Base-by-base conservation (phyloP, 2,329 filamentous ascomycete genomes). In the Aureobasidium sp. region DNA sequence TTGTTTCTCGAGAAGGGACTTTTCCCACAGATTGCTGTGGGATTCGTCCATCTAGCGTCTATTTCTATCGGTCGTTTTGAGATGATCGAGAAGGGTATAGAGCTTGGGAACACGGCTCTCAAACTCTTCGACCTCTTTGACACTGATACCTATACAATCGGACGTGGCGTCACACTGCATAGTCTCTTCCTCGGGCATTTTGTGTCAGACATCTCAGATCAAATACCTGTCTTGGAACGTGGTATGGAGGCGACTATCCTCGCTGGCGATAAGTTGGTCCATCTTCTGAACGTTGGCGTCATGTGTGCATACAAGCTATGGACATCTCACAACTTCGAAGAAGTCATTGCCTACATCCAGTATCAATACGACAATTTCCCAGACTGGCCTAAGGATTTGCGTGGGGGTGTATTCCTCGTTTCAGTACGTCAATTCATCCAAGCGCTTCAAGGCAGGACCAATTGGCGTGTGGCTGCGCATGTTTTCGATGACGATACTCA, bases 361-460 rank as follows among this genome's bases (percentile, higher is more conserved):
- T 89, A 87, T 64, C 82, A 85, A n/a, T 87, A 86, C 64, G 83
- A 91, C 64, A 89, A 91, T 65, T 83, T 90, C 63, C 84, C 84
- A 1, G 84, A 87, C 55, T 92, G 89, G 89, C 78, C 85, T 51
- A 77, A 81, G 48, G 89, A 91, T 68, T 82, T 87, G 1, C 81
- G 88, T 63, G 89, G 89, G 17, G 89, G 89, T 2, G 84, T 85
- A 0, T 77, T 91, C 57, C 76, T 92, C 7, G 83, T 88, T 64
- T 81, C 83, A 2, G 79, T 87, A 3, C 78, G 87, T 55, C 89
- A 92, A 70, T 80, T 83, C 27, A 83, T 81, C 56, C 83, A 87
- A 53, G 87, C 89, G 26, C 74, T 92, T 23, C 87, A 91, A 70
- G 89, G 89, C 60, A 92, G 91, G 72, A 92, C 89, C 0, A 74